Percentiles rank a stretch among this genome's conserved stretches.
Conservation (phyloP, 352 stramenopile genomes). For the Phytophthora podocarpi region DNA sequence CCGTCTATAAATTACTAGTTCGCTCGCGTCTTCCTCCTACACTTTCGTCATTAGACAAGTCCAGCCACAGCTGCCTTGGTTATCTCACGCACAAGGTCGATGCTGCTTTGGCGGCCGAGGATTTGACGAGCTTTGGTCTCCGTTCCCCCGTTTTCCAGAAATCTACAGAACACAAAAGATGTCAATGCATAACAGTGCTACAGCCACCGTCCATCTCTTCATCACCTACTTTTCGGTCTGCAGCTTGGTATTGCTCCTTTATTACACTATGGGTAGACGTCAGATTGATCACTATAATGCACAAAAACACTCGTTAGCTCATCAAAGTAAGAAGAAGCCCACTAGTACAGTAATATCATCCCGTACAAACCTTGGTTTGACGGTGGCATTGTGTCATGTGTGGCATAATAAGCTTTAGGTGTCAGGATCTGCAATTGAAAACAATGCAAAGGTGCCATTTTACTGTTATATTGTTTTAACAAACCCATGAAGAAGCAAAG, state of each 20-base stretch:
- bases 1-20: constrained; percentile 40
- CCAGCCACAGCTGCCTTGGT: constrained; percentile 5
- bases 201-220: not conserved
- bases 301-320: constrained; percentile 5
- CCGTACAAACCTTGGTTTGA: constrained; percentile 51
- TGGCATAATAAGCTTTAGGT: constrained; percentile 65
- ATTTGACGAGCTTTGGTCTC: constrained; percentile 23
- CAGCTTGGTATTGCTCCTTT: constrained; percentile 51
- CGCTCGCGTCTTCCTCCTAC: constrained; percentile 16
- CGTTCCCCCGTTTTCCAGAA: constrained; percentile 43
- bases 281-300: constrained; percentile 67
- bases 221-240: constrained; percentile 69
- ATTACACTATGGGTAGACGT: constrained; percentile 48
- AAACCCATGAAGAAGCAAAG: too few relatives aligned
- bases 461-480: not conserved
- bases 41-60: not conserved
- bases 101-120: constrained; percentile 37
- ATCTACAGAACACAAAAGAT: constrained; percentile 25
- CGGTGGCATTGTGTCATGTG: constrained; percentile 70
- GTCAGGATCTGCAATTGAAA: constrained; percentile 51
- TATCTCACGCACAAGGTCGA: constrained; percentile 19
- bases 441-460: not conserved
- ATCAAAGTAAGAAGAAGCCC: not conserved
- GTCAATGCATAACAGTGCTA: constrained; percentile 4
- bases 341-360: not conserved